Conservation (phyloP, 345 rosid genomes). For the Noccaea caerulescens region DNA sequence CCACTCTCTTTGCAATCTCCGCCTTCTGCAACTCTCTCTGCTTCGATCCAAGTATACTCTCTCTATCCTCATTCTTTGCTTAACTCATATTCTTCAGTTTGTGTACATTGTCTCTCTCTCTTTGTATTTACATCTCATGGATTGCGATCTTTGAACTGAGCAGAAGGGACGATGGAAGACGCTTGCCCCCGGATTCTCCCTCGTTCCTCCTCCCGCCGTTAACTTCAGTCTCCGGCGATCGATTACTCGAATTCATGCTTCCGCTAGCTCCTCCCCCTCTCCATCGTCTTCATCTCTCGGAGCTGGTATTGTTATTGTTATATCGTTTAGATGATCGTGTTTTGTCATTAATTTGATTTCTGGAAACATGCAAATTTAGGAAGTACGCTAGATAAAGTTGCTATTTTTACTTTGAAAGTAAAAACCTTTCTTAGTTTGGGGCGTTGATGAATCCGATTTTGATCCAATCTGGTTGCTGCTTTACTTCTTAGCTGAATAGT, state of each 20-base stretch:
- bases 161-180: conserved; percentile 53
- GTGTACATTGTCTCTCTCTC: background rate
- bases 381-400: conserved; percentile 5
- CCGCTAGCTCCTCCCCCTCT: conserved; percentile 53
- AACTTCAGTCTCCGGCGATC: conserved; percentile 50
- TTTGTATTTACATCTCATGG: background rate
- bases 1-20: conserved; percentile 83
- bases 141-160: conserved; percentile 16
- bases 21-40: conserved; percentile 57
- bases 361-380: too few species aligned
- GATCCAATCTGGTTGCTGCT: conserved; percentile 11
- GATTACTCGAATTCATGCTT: conserved; percentile 61
- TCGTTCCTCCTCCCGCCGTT: conserved; percentile 50
- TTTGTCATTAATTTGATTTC: conserved; percentile 18
- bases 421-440: background rate
- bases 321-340: conserved; percentile 14
- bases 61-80: conserved; percentile 8
- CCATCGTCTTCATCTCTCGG: conserved; percentile 64
- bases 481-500: background rate
- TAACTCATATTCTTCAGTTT: background rate
- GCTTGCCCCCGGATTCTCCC: conserved; percentile 37
- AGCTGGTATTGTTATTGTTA: conserved; percentile 47
- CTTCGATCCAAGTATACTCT: conserved; percentile 47
- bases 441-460: background rate
- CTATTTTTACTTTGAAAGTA: conserved; percentile 6